Evolutionary conservation across 768 basidiomycete species (phyloP).

Genomic region (Trametes elegans): DNA sequence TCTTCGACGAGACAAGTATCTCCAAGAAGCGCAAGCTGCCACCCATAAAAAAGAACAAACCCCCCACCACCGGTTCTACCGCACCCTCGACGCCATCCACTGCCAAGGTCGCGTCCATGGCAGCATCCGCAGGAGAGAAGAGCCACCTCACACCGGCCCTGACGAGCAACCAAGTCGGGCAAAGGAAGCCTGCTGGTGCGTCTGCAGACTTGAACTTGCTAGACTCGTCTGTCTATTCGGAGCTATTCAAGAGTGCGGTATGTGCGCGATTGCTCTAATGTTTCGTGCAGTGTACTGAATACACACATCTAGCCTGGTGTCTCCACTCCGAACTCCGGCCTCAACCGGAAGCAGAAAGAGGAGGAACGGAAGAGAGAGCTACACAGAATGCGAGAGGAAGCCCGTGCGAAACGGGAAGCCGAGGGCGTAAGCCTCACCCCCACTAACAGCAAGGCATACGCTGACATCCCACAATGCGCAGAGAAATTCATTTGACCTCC

Average conservation of each 20-base stretch:
- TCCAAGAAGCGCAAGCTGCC: slow-evolving; percentile 66
- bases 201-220: slow-evolving; percentile 61
- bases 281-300: not conserved
- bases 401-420: slow-evolving; percentile 50
- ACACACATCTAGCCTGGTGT: slow-evolving; percentile 21
- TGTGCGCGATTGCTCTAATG: not conserved
- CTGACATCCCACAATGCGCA: not conserved
- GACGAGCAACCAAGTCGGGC: slow-evolving; percentile 21
- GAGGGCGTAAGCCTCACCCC: slow-evolving; percentile 48
- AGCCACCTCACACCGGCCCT: slow-evolving; percentile 23
- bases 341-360: slow-evolving; percentile 57
- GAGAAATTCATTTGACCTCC: slow-evolving; percentile 28
- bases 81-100: slow-evolving; percentile 26
- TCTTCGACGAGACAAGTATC: slow-evolving; percentile 27
- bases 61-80: slow-evolving; percentile 22
- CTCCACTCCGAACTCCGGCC: slow-evolving; percentile 25
- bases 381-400: slow-evolving; percentile 69
- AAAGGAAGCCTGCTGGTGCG: slow-evolving; percentile 41
- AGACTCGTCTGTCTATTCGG: slow-evolving; percentile 60
- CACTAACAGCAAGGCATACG: slow-evolving; percentile 31
- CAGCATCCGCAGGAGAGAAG: slow-evolving; percentile 23
- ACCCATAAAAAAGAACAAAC: slow-evolving; percentile 66
- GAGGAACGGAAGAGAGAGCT: slow-evolving; percentile 69
- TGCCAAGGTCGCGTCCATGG: slow-evolving; percentile 23
- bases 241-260: slow-evolving; percentile 45